A percentile compares a stretch with the other conserved stretches of the same genome.
phyloP scores from a whole-genome alignment of 371 early-diverging fungal genomes.

The Chytridiales sp. region DNA sequence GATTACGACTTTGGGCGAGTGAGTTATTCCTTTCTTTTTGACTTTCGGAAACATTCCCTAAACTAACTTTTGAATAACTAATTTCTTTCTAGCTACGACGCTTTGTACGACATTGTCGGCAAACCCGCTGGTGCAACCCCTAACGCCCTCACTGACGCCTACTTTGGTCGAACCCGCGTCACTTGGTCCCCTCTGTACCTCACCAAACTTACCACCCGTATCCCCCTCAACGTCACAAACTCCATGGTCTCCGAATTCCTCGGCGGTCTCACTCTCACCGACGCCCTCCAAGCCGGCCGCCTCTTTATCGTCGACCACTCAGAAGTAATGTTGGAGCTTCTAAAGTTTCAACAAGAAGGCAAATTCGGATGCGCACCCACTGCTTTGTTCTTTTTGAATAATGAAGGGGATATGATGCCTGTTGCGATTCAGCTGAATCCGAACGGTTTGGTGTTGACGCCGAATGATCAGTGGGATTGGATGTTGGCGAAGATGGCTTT shows the following conservation, averaged over 20 bases:
- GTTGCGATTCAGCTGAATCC: neutral
- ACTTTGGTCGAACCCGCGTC: neutral
- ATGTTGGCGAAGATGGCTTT: neutral
- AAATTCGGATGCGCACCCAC: no score
- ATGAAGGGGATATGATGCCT: neutral
- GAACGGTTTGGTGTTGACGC: neutral
- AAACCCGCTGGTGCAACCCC: no score
- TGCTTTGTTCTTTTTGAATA: constrained; percentile 1
- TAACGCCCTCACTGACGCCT: neutral
- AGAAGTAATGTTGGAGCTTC: neutral
- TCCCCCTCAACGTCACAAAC: neutral
- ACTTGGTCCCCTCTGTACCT: neutral
- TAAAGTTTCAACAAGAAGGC: neutral
- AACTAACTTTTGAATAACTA: no score
- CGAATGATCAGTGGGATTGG: constrained; percentile 1
- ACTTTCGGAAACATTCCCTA: no score
- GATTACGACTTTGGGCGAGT: no score
- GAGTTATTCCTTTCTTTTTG: no score
- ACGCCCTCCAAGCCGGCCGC: neutral
- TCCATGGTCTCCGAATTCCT: neutral
- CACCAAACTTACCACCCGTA: neutral
- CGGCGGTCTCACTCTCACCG: neutral
- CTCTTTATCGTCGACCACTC: constrained; percentile 2
- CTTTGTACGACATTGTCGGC: no score
- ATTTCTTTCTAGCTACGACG: no score